Evolutionary conservation across 169 alveolate species (phyloP), one percentile per base, ranked within the genome.

Genomic region (Theileria equi): DNA sequence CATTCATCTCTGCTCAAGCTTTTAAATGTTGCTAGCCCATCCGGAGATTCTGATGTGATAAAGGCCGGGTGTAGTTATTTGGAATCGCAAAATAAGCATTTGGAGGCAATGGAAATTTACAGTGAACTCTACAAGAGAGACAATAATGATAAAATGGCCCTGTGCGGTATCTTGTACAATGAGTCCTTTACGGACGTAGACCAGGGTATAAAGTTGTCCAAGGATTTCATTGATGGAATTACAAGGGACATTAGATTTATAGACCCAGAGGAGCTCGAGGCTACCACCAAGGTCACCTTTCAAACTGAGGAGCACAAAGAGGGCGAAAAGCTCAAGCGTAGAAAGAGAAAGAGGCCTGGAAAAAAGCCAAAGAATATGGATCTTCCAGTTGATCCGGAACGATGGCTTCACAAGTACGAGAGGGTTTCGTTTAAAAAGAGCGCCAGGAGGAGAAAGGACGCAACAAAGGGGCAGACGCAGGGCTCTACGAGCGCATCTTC

Each of bases 261-360:
- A 17, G 84, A 74, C 32, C 53, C 80, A 16, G 84, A 74, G 59
- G 80, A 74, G 54, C 44, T 74, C 80, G 84, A 74, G 54, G 45
- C 60, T 10, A 80, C 29, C 17, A 63, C 65, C 23, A 38, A 47
- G 36, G 10, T 65, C 19, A 11, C 29, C 1, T 43, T 34, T 23
- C 52, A 26, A 2, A 40, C 19, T 19, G 63, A 58, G 38, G 50
- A 25, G 1, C 34, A 45, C 54, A 73, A 49, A 17, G 77, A 28
- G 70, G 71, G 17, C 3, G 32, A 47, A 28, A 61, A 48, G 57
- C n/a, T 38, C 11, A 26, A 0, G 25, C 52, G 49, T n/a, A 25
- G 38, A 0, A 60, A 66, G n/a, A 58, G 62, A n/a, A 55, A 59
- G n/a, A 38, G 77, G 17, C 52, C 68, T 16, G 28, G 21, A 23